Base-by-base conservation (phyloP, 1,284 basidiomycete species). In the Rhodotorula sp. region DNA sequence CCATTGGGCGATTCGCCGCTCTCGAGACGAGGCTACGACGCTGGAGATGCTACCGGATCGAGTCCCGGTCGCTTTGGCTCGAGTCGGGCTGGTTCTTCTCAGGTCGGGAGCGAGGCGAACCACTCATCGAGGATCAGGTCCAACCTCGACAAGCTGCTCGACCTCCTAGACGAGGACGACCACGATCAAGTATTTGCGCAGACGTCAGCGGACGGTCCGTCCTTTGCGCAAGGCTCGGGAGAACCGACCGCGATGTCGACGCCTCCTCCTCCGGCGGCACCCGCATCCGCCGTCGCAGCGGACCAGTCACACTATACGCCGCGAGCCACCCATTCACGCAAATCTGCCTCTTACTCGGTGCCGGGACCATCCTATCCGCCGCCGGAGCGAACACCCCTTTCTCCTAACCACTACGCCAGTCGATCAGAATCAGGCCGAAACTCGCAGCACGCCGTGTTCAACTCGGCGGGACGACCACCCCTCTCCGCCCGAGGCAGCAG, bases 101-200 rank as follows among this genome's bases (percentile, higher is more conserved):
- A 31, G 1, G 59, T 46, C 16, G 21, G 6, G 0, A 39, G 49
- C 34, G 62, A 49, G 23, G 62, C 34, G 2, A 39, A 34, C 43
- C 10, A 39, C 26, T 21, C 16, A 3, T 12, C 18, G 23, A 23
- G 49, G 26, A 49, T 51, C 23, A 26, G 47, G 58, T 58, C 64
- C 20, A 68, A 68, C 34, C 62, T 75, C 29, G 68, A 70, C 54
- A 57, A 39, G 18, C 56, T 75, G 48, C 62, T 75, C 39, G 68
- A 63, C 48, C 65, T 68, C 7, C 60, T 75, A 21, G 73, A 75
- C 54, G 62, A 65, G 3, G 70, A 74, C 16, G 70, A 72, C 12
- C 48, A 7, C 2, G 31, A 54, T 43, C 39, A 43, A 10, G 39
- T 43, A 10, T 43, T 43, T 43, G 39, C 39, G 58, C 3, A 52